A percentile compares a stretch with the other conserved stretches of the same genome.
Evolutionary conservation across 352 stramenopile species (phyloP).

Genomic region (Aphanomyces astaci): DNA sequence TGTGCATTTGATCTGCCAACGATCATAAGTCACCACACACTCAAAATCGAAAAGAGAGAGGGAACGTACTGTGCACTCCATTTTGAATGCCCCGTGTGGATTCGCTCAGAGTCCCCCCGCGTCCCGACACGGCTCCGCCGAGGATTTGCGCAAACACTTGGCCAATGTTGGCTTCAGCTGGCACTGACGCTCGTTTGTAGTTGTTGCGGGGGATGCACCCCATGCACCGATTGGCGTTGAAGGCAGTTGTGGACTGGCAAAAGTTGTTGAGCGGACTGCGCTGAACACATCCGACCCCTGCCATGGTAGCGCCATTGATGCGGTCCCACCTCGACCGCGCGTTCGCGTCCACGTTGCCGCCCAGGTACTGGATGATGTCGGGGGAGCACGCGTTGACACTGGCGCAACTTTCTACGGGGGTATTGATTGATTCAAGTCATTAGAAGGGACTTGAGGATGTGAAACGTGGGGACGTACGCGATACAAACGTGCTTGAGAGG

Average conservation of each 20-base stretch:
- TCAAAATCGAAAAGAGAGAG: too few species aligned
- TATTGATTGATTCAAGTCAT: not conserved
- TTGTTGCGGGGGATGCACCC: conserved; percentile 60
- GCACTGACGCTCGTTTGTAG: conserved; percentile 45
- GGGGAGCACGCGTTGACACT: not conserved
- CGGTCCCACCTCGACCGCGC: not conserved
- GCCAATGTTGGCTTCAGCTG: conserved; percentile 36
- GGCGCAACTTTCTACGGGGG: not conserved
- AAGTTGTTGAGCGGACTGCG: conserved; percentile 44
- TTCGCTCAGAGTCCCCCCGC: conserved; percentile 27
- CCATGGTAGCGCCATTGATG: not conserved
- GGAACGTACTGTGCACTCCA: conserved; percentile 39
- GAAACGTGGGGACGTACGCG: not conserved
- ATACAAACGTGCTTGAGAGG: not conserved
- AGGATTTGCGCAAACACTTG: conserved; percentile 15
- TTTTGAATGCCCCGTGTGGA: conserved; percentile 57
- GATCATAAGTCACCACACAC: conserved; percentile 17
- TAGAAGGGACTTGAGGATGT: not conserved
- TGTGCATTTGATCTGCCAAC: conserved; percentile 54
- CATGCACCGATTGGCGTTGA: conserved; percentile 5
- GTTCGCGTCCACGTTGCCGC: not conserved
- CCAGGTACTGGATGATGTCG: not conserved
- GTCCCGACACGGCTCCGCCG: not conserved
- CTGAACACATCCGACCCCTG: not conserved
- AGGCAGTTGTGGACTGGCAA: conserved; percentile 34